Percentiles rank a stretch among this genome's conserved stretches.
phyloP scores from a whole-genome alignment of 306 rosid genomes.

The Sindora glabra region DNA sequence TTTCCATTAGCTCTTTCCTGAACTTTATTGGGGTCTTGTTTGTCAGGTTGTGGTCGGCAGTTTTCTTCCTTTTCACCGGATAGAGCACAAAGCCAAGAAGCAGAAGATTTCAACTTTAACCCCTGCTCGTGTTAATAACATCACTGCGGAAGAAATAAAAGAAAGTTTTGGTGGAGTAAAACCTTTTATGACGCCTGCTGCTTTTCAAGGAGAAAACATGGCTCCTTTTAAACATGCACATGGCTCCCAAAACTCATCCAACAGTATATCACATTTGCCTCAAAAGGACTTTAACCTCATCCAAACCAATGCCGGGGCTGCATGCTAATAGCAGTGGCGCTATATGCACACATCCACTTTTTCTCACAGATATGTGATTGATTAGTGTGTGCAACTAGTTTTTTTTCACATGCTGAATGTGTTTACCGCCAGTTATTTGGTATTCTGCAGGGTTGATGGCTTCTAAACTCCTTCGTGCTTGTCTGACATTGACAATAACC shows the following conservation, averaged over 20 bases:
- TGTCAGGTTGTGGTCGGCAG: slow-evolving; percentile 68
- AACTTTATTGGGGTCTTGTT: slow-evolving; percentile 7
- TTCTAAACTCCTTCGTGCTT: slow-evolving; percentile 41
- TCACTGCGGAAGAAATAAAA: slow-evolving; percentile 42
- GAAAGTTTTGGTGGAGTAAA: slow-evolving; percentile 42
- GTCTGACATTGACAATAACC: slow-evolving; percentile 42
- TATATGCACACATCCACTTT: too few relatives aligned
- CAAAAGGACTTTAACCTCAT: slow-evolving; percentile 55
- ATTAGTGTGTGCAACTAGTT: too few relatives aligned
- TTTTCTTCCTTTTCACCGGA: slow-evolving; percentile 68
- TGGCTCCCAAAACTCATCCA: slow-evolving; percentile 32
- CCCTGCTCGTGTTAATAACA: slow-evolving; percentile 27
- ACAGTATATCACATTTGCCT: slow-evolving; percentile 41
- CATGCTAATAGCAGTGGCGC: too few relatives aligned
- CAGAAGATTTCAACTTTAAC: slow-evolving; percentile 32
- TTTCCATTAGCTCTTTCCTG: too few relatives aligned
- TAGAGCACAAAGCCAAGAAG: slow-evolving; percentile 67
- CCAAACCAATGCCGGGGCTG: slow-evolving; percentile 57
- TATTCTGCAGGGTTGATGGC: slow-evolving; percentile 24
- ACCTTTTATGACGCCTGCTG: slow-evolving; percentile 54
- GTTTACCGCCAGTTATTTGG: slow-evolving; percentile 4
- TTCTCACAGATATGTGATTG: too few relatives aligned
- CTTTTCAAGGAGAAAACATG: slow-evolving; percentile 37
- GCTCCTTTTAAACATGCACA: slow-evolving; percentile 30
- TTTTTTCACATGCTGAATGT: too few relatives aligned